Evolutionary conservation across 2,329 filamentous ascomycete species (phyloP), one percentile per base, ranked within the genome.

Genomic region (Dryadomyces sulphureus): DNA sequence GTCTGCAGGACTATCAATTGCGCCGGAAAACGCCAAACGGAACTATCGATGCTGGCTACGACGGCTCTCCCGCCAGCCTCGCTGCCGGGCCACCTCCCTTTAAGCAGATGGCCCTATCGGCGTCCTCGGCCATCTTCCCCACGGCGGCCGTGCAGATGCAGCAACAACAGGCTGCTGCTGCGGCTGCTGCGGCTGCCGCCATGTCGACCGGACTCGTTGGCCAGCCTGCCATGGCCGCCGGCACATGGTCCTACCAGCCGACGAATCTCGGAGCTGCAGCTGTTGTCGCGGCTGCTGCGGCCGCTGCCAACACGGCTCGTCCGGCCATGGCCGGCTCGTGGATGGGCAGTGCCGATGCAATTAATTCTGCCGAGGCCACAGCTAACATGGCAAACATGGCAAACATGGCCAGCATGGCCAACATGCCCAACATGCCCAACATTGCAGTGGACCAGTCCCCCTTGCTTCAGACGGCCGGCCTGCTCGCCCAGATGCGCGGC

Each of bases 21-120:
- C 79, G 90, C 53, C 78, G 90, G 53, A 96, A 96, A 63, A 96
- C 90, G 8, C 92, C 90, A 5, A 90, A 81, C 57, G 92, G 90
- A n/a, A 94, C 88, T 34, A 74, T 96, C 50, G 82, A 90, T 53
- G 87, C 85, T 45, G 88, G 87, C 11, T 95, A 94, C 57, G 89
- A 96, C 69, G 87, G 84, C 27, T 85, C 84, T 5, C 79, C 81
- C 1, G 72, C 80, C 20, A 82, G 87, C 57, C 77, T 81, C 55
- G 77, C 73, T 9, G 77, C 80, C 32, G 83, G 84, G 34, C 81
- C 82, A 6, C 85, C 84, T 34, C 81, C 85, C 1, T 68, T 78
- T 41, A 95, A 95, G 63, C 88, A 94, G 59, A 77, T 94, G 59
- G 70, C 92, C 19, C 68, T 94, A 24, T 79, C 85, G 3, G 71